Evolutionary conservation across 441 rosid genomes (phyloP), one percentile per base, ranked within the genome.

Genomic region (Breynia disticha): DNA sequence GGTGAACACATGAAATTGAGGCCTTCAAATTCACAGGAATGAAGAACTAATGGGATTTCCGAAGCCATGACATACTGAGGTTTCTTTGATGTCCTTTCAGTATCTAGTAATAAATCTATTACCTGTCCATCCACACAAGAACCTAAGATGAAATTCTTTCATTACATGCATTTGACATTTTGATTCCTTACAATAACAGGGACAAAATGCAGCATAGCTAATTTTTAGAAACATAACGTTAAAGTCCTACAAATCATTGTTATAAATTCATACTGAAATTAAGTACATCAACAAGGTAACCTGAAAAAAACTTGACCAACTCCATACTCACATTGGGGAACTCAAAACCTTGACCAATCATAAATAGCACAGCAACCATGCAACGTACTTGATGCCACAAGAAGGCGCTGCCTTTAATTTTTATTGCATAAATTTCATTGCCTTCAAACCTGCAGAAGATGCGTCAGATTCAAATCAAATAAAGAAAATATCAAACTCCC

Each of bases 301-400:
- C 11, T 39, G 12, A 2, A 39, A 16, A 66, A 52, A 55, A 54
- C 13, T 24, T 24, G 7, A 24, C 32, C 32, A 24, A 24, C 24
- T 51, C 24, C 56, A 42, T 65, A 79, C 87, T 54, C 68, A 91
- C 96, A 69, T 83, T 79, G 46, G 80, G 70, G 12, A 94, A 70
- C 69, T 91, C 98, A 46, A 80, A 68, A 50, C 88, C 95, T 65
- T 75, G 88, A 55, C 98, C 96, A 14, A 87, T 76, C 98, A 91
- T 79, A 75, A 90, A 87, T 50, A 91, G 77, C 58, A 91, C 90
- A 35, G 90, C 78, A 57, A 87, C 95, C 79, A 91, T 86, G 76
- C 89, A 82, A 37, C 98, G 86, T 58, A 91, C 79, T 62, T 91
- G 98, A 70, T 91, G 98, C 95, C 94, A 85, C 54, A 85, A 68